phyloP scores from a whole-genome alignment of 257 asterid species.

The Euphrasia confusa region DNA sequence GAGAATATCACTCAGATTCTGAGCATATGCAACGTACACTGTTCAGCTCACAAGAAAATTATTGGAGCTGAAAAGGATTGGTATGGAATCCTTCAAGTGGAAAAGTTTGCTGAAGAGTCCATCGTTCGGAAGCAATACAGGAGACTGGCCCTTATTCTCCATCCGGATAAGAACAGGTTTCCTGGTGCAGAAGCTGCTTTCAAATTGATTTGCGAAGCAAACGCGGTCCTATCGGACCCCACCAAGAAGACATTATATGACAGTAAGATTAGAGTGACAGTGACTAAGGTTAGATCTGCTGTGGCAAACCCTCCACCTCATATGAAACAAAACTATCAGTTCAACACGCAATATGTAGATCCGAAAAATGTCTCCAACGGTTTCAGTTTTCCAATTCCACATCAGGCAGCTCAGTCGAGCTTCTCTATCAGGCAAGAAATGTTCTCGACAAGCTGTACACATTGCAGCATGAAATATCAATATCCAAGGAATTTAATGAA shows the following conservation, averaged over 20 bases:
- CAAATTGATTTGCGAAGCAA: constrained; percentile 76
- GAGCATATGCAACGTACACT: constrained; percentile 69
- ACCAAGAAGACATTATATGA: constrained; percentile 51
- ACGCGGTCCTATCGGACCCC: constrained; percentile 60
- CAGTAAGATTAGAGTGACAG: constrained; percentile 32
- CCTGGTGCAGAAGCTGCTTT: constrained; percentile 97
- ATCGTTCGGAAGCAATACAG: constrained; percentile 64
- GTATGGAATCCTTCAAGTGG: constrained; percentile 71
- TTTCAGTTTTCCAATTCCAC: constrained; percentile 34
- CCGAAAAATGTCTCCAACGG: constrained; percentile 35
- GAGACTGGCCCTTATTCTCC: constrained; percentile 71
- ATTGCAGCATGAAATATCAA: constrained; percentile 44
- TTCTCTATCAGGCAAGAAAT: constrained; percentile 28
- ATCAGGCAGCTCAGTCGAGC: constrained; percentile 41
- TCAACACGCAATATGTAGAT: constrained; percentile 31
- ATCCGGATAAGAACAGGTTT: constrained; percentile 85
- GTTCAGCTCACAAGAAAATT: constrained; percentile 46
- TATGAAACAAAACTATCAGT: constrained; percentile 32
- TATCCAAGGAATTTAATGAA: constrained; percentile 31
- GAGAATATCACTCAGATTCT: constrained; percentile 67
- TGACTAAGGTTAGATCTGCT: constrained; percentile 33
- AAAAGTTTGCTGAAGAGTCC: constrained; percentile 51
- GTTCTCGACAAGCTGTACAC: constrained; percentile 63
- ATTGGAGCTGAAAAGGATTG: constrained; percentile 71
- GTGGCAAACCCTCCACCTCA: constrained; percentile 40